Evolutionary conservation across 805 yeast species (phyloP).

Genomic region (Wickerhamomyces alni): DNA sequence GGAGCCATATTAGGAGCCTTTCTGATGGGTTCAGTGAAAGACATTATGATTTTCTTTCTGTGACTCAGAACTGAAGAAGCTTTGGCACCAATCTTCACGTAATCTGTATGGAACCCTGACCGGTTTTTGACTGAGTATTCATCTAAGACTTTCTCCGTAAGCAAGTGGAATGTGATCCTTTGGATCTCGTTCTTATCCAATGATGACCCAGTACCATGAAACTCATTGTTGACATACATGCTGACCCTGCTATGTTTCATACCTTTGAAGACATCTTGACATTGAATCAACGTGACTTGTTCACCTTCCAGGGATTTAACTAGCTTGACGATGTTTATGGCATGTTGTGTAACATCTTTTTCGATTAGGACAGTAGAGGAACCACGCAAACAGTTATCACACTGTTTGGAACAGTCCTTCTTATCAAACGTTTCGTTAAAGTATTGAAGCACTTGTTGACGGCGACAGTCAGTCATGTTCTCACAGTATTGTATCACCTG

Average conservation of each 20-base stretch:
- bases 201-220: slow-evolving; percentile 65
- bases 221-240: slow-evolving; percentile 54
- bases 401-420: slow-evolving; percentile 56
- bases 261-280: slow-evolving; percentile 81
- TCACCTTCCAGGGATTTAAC: slow-evolving; percentile 49
- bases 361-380: slow-evolving; percentile 37
- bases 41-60: slow-evolving; percentile 41
- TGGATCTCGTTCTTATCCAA: slow-evolving; percentile 68
- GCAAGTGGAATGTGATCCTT: slow-evolving; percentile 73
- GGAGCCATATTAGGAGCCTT: background rate
- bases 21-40: slow-evolving; percentile 30
- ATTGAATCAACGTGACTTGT: slow-evolving; percentile 69
- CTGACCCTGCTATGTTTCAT: slow-evolving; percentile 56
- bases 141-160: slow-evolving; percentile 55
- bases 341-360: slow-evolving; percentile 63
- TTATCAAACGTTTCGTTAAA: slow-evolving; percentile 80
- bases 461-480: slow-evolving; percentile 82
- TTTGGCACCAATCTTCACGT: slow-evolving; percentile 57
- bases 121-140: slow-evolving; percentile 71
- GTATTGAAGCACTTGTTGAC: slow-evolving; percentile 83
- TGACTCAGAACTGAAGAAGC: slow-evolving; percentile 44
- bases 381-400: slow-evolving; percentile 75
- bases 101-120: slow-evolving; percentile 77
- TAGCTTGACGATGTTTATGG: slow-evolving; percentile 52
- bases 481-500: slow-evolving; percentile 91